Base-by-base conservation (phyloP, 768 basidiomycete species). In the Lactarius sanguifluus region DNA sequence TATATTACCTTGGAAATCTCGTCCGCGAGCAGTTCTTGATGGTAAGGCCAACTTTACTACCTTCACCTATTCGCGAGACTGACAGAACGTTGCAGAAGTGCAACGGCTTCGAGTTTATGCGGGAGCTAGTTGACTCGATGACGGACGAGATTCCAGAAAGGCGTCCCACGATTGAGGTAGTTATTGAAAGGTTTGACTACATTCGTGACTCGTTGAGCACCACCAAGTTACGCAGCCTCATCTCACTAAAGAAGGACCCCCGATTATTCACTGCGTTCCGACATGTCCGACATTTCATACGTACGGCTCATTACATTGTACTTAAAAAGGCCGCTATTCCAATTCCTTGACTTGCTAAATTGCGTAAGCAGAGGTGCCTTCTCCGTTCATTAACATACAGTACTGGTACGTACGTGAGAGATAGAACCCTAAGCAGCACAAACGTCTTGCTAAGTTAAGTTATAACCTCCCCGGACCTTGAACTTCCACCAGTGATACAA, bases 111-210 rank as follows among this genome's bases (percentile, higher is more conserved):
- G 45, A 54, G 28, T 68, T 68, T 28, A 68, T 68, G 64, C 20
- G 38, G 8, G 59, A 32, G 41, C 47, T 72, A 18, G 69, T 73
- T 20, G 66, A 66, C 0, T 74, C 76, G 20, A 80, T 81, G 80
- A 71, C 75, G 2, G 71, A 78, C 64, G 67, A 72, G 0, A 74
- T 78, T 56, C 76, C 78, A 0, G 59, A 68, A 18, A 72, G 74
- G 58, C 75, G 80, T 15, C 80, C 79, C 0, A 75, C 41, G n/a
- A 67, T 67, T 41, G 66, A 67, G 38, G 52, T 47, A 12, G 66
- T 67, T n/a, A 7, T 67, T 20, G 43, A 59, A 12, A 59, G 12
- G 5, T 67, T 67, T n/a, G 52, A 15, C 12, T 5, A 7, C 52
- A 67, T 64, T 38, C 62, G 58, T 6, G 9, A n/a, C 6, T 67